phyloP scores from a whole-genome alignment of 2,329 filamentous ascomycete genomes.

The Talaromyces islandicus region DNA sequence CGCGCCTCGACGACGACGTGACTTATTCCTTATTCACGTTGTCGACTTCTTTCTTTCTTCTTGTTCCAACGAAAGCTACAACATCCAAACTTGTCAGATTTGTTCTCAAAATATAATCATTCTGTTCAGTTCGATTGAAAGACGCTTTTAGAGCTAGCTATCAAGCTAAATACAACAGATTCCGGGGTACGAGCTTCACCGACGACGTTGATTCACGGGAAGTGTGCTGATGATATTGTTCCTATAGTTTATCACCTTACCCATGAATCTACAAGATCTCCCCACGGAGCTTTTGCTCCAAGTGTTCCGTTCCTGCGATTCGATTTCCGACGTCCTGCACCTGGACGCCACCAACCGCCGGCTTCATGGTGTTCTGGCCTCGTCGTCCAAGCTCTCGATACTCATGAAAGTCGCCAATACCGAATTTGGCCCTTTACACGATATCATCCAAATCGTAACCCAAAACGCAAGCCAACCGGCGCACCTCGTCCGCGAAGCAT shows the following conservation, averaged over 20 bases:
- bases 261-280: constrained; percentile 51
- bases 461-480: constrained; percentile 55
- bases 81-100: background rate
- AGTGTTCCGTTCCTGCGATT: constrained; percentile 49
- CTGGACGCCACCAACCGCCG: constrained; percentile 51
- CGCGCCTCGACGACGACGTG: constrained; percentile 15
- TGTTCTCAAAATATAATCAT: background rate
- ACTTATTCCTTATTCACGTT: background rate
- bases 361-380: constrained; percentile 47
- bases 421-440: constrained; percentile 54
- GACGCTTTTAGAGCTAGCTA: background rate
- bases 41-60: background rate
- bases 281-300: constrained; percentile 55
- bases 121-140: background rate
- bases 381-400: constrained; percentile 50
- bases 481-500: constrained; percentile 47
- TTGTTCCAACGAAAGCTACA: background rate
- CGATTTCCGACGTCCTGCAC: constrained; percentile 48
- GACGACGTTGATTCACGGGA: background rate
- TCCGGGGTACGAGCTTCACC: background rate
- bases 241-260: background rate
- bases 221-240: background rate
- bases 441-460: constrained; percentile 55
- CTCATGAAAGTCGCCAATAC: constrained; percentile 48
- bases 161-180: background rate